Base-by-base conservation (phyloP, 208 protist species). In the Crithidia expoeki region DNA sequence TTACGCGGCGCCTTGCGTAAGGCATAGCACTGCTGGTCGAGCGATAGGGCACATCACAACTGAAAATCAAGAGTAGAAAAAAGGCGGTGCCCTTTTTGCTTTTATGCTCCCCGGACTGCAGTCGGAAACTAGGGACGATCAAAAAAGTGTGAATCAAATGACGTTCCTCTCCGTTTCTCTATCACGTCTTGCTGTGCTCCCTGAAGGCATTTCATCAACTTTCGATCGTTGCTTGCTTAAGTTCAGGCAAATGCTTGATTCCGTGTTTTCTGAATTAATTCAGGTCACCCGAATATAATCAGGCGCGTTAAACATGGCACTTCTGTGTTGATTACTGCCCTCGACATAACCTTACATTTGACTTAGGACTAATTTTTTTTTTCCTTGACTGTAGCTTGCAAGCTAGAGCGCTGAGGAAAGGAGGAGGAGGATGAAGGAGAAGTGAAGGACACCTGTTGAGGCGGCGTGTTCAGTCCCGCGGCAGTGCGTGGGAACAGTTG, bases 1-100 rank as follows among this genome's bases (percentile, higher is more conserved):
- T 88, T 70, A 87, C 80, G 27, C 83, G 86, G 17, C 76, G 68
- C 12, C 80, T 93, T 17, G 83, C 79, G 53, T 93, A 91, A 69
- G 34, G 17, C 4, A 42, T 12, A 42, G 10, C 36, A 42, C 36
- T n/a, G n/a, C n/a, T n/a, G n/a, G n/a, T n/a, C n/a, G n/a, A n/a
- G n/a, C n/a, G n/a, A n/a, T n/a, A n/a, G n/a, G n/a, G n/a, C n/a
- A n/a, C n/a, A n/a, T n/a, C n/a, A n/a, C n/a, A n/a, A n/a, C n/a
- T n/a, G n/a, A n/a, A n/a, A n/a, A n/a, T n/a, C n/a, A n/a, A n/a
- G n/a, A n/a, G n/a, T n/a, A n/a, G n/a, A n/a, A n/a, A n/a, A n/a
- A n/a, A n/a, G n/a, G n/a, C n/a, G n/a, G n/a, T n/a, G n/a, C n/a
- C n/a, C n/a, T n/a, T n/a, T n/a, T n/a, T n/a, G n/a, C n/a, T n/a